Evolutionary conservation across 768 basidiomycete species (phyloP), one percentile per base, ranked within the genome.

Genomic region (Pulveroboletus sp.): DNA sequence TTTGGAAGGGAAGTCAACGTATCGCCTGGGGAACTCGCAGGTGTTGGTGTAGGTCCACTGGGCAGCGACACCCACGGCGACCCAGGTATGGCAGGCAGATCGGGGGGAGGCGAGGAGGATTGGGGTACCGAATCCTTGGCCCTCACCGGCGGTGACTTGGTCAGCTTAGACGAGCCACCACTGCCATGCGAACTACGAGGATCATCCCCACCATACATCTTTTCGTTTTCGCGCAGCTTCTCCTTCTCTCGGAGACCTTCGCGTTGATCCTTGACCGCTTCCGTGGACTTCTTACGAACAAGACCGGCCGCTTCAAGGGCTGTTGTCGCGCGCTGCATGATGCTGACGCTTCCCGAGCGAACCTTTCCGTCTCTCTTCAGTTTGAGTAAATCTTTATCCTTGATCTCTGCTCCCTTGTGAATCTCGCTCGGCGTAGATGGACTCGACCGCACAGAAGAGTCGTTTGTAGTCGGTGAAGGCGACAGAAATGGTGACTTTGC

Each of bases 291-390:
- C 71, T 93, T 92, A 52, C 85, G 72, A 41, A 92, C 87, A 9
- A 94, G 69, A 3, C 90, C 87, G 11, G 86, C 87, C 9, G 89
- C 91, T 64, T 91, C 89, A 24, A 93, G 75, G 1, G 88, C 91
- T 1, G 92, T 95, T 2, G 93, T 94, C 0, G 92, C 93, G 24
- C 93, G 82, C 60, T 97, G 94, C 79, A 98, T 89, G 66, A 98
- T 96, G 60, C 86, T 93, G 45, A 98, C 89, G 50, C 93, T 95
- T 6, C 92, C 89, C 2, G 91, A 83, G 14, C 94, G 77, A 24
- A 69, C 73, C 65, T 94, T 93, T 27, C 68, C 69, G 2, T 71
- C 71, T 46, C 74, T 71, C 42, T 83, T 76, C 17, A 76, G 74
- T 54, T 80, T 84, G 38, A 63, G 47, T 8, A 71, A 65, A 30